Base-by-base conservation (phyloP, 2,329 filamentous ascomycete genomes). In the Colletotrichum karsti region DNA sequence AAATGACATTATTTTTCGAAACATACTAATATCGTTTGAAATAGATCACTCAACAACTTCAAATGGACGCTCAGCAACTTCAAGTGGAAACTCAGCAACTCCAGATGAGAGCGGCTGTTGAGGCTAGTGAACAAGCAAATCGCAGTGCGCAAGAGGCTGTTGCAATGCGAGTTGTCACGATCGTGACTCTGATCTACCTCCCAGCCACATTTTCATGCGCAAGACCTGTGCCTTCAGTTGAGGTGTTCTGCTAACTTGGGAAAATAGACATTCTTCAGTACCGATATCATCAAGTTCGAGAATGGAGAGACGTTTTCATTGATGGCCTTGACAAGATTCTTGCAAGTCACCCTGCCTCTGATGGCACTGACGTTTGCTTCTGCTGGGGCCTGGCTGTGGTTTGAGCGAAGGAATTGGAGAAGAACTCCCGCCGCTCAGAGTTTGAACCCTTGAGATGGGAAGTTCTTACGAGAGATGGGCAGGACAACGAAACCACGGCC, bases 111-210 rank as follows among this genome's bases (percentile, higher is more conserved):
- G n/a, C n/a, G n/a, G n/a, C n/a, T n/a, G n/a, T n/a, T n/a, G n/a
- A n/a, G n/a, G n/a, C n/a, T n/a, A n/a, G n/a, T n/a, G n/a, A n/a
- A n/a, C 69, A 77, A 51, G 75, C 73, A 7, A 61, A 65, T 5
- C 74, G 69, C 15, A 75, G 73, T 69, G 74, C 74, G 57, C 62
- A 67, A n/a, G 72, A 73, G 42, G 68, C 72, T 20, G 67, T 70
- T 65, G 67, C 73, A 24, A 69, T 77, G 30, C 62, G 73, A 9
- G 74, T 76, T 39, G 72, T 77, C 48, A 75, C 74, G 2, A 59
- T 75, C 12, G 69, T 76, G 15, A 74, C 75, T 4, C 56, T 73
- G 35, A 58, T 73, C 20, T 73, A 66, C 46, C 62, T 73, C 4
- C 70, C 70, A 12, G 69, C 70, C 5, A 73, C 70, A 1, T 71